Conservation (phyloP, 208 protist species). For the Trypanosomatidae sp. region DNA sequence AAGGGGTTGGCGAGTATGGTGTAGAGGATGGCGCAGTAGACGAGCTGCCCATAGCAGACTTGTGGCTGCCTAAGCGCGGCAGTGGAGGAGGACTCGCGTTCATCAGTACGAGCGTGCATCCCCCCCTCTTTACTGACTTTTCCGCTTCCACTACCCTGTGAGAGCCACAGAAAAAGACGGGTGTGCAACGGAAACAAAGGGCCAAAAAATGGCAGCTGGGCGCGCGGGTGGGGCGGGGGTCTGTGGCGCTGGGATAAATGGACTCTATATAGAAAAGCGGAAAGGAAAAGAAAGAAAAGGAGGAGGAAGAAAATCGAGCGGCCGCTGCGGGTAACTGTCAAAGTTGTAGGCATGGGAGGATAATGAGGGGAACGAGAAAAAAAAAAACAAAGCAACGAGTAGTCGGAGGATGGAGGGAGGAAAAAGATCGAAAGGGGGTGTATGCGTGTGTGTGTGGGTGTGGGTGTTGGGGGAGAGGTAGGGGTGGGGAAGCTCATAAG, state of each 20-base stretch:
- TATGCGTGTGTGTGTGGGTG: neutral
- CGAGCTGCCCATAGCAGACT: neutral
- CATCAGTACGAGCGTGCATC: constrained; percentile 8
- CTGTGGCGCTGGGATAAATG: neutral
- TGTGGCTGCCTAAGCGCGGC: constrained; percentile 21
- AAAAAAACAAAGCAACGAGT: neutral
- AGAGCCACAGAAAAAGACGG: neutral
- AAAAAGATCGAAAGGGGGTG: neutral
- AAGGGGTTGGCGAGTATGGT: neutral
- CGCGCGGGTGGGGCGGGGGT: neutral
- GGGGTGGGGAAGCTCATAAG: neutral
- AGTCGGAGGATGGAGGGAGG: neutral
- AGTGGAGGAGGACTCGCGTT: constrained; percentile 14
- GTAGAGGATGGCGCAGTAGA: neutral
- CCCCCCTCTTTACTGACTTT: neutral
- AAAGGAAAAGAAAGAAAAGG: neutral
- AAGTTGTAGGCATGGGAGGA: neutral
- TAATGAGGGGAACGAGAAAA: neutral
- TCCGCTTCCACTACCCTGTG: neutral
- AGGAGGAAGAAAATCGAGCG: neutral
- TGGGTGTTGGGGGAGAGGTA: neutral
- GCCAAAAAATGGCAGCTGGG: neutral
- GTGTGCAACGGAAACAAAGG: neutral
- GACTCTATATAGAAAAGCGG: neutral
- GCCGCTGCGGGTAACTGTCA: neutral